These are phyloP conservation scores for Poa annua DNA, from an alignment of 176 grass and related monocot genomes.

Conservation along the genomic window DNA sequence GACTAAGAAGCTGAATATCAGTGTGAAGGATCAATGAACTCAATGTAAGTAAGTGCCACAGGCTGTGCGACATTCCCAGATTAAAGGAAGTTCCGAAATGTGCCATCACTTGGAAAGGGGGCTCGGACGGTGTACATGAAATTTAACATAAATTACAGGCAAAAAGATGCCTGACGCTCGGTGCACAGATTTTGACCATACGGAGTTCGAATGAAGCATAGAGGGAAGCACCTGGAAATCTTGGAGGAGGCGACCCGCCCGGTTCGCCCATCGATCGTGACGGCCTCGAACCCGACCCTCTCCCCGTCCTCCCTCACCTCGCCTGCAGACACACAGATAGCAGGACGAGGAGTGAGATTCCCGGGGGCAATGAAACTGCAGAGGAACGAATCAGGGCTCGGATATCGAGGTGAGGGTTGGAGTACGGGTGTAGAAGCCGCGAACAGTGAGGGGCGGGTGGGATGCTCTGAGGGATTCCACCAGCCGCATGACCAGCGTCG, in stretches of 20 bases:
- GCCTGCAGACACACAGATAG: slow-evolving; percentile 44
- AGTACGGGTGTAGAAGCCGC: slow-evolving; percentile 88
- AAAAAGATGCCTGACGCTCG: slow-evolving; percentile 12
- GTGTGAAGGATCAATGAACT: no score
- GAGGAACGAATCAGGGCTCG: neutral
- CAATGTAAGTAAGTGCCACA: no score
- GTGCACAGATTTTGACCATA: slow-evolving; percentile 5
- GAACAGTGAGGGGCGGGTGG: slow-evolving; percentile 68
- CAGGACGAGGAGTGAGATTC: slow-evolving; percentile 35
- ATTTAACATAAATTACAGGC: neutral
- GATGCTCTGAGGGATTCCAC: slow-evolving; percentile 57
- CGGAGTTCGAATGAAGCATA: slow-evolving; percentile 8
- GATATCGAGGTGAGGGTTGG: neutral
- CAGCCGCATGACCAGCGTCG: slow-evolving; percentile 81
- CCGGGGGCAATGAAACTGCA: neutral
- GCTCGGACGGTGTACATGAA: neutral
- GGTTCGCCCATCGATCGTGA: slow-evolving; percentile 67
- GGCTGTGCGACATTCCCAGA: no score
- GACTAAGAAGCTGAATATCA: no score
- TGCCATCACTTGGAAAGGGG: neutral
- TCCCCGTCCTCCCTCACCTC: slow-evolving; percentile 75
- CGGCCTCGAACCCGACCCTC: slow-evolving; percentile 84
- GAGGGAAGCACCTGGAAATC: slow-evolving; percentile 53
- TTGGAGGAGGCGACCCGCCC: slow-evolving; percentile 72
- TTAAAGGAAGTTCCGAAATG: no score